Evolutionary conservation across 164 flowering plant species (phyloP).

Genomic region (Protea cynaroides): DNA sequence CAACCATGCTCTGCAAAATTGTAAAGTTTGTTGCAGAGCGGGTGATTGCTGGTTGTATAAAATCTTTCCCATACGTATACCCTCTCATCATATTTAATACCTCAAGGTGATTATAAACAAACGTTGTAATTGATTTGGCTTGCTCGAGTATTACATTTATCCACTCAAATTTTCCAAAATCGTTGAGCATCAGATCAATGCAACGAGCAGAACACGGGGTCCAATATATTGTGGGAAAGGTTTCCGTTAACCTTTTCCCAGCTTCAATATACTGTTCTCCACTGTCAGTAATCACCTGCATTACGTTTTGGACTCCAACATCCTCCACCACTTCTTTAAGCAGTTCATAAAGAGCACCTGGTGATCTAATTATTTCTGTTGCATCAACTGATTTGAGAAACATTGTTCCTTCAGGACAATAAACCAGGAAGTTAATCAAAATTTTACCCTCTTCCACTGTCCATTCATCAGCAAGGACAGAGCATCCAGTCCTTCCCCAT

Average conservation of each 20-base stretch:
- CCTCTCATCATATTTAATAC: conserved; percentile 63
- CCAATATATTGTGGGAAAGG: conserved; percentile 66
- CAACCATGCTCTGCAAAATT: conserved; percentile 54
- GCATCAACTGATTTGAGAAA: conserved; percentile 71
- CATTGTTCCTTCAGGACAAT: conserved; percentile 68
- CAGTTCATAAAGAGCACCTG: conserved; percentile 50
- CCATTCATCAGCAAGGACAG: conserved; percentile 71
- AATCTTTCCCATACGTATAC: conserved; percentile 62
- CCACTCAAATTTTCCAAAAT: conserved; percentile 60
- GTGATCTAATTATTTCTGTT: conserved; percentile 39
- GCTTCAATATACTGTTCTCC: conserved; percentile 51
- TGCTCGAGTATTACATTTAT: conserved; percentile 44
- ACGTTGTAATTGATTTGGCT: conserved; percentile 63
- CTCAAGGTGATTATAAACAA: conserved; percentile 49
- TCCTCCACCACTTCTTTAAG: conserved; percentile 74
- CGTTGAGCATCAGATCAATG: conserved; percentile 66
- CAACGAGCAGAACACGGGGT: conserved; percentile 65
- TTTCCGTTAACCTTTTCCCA: conserved; percentile 51
- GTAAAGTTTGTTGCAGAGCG: conserved; percentile 52
- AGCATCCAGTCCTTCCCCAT: conserved; percentile 76
- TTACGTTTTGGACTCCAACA: conserved; percentile 63
- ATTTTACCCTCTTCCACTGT: conserved; percentile 35
- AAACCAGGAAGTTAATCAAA: conserved; percentile 47
- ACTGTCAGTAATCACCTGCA: conserved; percentile 66
- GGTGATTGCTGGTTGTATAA: conserved; percentile 45